Evolutionary conservation across 1,284 basidiomycete species (phyloP).

Genomic region (Cryptococcus hybrid): DNA sequence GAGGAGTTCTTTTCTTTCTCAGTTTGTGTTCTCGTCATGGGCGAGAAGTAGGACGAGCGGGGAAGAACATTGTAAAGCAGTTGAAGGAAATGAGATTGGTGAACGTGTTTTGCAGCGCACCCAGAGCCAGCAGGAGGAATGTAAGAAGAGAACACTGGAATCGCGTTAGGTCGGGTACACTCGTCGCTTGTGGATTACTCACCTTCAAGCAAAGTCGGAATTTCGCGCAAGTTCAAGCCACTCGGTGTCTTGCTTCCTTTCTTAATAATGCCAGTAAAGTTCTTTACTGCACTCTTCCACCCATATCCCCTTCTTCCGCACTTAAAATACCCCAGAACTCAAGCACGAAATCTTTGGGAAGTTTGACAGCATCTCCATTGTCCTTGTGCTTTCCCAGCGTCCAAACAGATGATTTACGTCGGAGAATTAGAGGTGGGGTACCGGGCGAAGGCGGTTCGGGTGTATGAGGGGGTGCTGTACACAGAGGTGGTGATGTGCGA

Average conservation of each 20-base stretch:
- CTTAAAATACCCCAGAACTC: slow-evolving; percentile 43
- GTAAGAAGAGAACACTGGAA: slow-evolving; percentile 28
- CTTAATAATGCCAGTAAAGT: slow-evolving; percentile 38
- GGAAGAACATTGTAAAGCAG: slow-evolving; percentile 41
- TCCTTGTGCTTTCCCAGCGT: slow-evolving; percentile 23
- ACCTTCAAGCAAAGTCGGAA: slow-evolving; percentile 42
- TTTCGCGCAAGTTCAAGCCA: slow-evolving; percentile 44
- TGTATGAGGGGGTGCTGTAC: slow-evolving; percentile 12
- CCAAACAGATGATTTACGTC: slow-evolving; percentile 26
- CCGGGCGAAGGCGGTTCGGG: not conserved
- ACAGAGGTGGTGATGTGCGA: slow-evolving; percentile 20
- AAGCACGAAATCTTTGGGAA: slow-evolving; percentile 44
- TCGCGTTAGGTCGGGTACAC: not conserved
- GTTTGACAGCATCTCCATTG: slow-evolving; percentile 30
- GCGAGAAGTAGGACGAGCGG: slow-evolving; percentile 33
- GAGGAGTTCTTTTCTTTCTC: slow-evolving; percentile 53
- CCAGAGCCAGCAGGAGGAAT: slow-evolving; percentile 22
- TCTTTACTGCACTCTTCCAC: slow-evolving; percentile 32
- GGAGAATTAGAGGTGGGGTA: slow-evolving; percentile 4
- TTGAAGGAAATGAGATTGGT: slow-evolving; percentile 43
- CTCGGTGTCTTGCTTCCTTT: slow-evolving; percentile 46
- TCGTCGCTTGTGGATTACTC: slow-evolving; percentile 7
- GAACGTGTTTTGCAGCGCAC: slow-evolving; percentile 16
- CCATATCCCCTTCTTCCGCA: slow-evolving; percentile 39
- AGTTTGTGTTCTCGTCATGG: slow-evolving; percentile 30